A percentile compares a stretch with the other conserved stretches of the same genome.
Conservation (phyloP, 208 protist genomes). For the Porcisia hertigi region DNA sequence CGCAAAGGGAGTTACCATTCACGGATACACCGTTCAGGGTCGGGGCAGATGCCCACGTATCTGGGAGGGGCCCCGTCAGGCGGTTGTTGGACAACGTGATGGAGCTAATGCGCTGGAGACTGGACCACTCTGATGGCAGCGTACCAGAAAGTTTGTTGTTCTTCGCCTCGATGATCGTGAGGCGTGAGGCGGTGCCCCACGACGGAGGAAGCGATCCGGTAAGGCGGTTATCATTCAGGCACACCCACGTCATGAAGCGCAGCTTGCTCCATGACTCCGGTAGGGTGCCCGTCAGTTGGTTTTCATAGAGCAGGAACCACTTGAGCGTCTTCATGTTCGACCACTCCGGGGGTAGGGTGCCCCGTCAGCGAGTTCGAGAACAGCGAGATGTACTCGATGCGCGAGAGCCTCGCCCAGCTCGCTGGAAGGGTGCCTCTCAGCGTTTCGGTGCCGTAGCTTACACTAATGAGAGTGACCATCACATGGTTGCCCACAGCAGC, state of each 20-base stretch:
- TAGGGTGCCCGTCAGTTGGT: constrained; percentile 5
- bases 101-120: not conserved
- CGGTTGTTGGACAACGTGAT: constrained; percentile 1
- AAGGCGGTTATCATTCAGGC: constrained; percentile 13
- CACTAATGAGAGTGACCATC: not conserved
- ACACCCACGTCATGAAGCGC: constrained; percentile 10
- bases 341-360: constrained; percentile 19
- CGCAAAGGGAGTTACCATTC: not conserved
- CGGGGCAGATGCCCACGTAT: not conserved
- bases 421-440: constrained; percentile 10
- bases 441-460: constrained; percentile 1
- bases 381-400: not conserved
- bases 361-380: constrained; percentile 13
- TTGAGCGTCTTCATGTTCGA: constrained; percentile 8
- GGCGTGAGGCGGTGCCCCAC: constrained; percentile 8
- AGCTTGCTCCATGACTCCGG: not conserved
- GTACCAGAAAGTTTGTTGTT: constrained; percentile 5
- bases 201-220: constrained; percentile 11
- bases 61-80: constrained; percentile 2
- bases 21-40: constrained; percentile 4
- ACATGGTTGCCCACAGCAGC: not conserved
- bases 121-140: not conserved
- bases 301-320: constrained; percentile 5
- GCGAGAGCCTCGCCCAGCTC: constrained; percentile 9
- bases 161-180: constrained; percentile 6